Evolutionary conservation across 2,329 filamentous ascomycete species (phyloP).

Genomic region (Cladosporium sp.): DNA sequence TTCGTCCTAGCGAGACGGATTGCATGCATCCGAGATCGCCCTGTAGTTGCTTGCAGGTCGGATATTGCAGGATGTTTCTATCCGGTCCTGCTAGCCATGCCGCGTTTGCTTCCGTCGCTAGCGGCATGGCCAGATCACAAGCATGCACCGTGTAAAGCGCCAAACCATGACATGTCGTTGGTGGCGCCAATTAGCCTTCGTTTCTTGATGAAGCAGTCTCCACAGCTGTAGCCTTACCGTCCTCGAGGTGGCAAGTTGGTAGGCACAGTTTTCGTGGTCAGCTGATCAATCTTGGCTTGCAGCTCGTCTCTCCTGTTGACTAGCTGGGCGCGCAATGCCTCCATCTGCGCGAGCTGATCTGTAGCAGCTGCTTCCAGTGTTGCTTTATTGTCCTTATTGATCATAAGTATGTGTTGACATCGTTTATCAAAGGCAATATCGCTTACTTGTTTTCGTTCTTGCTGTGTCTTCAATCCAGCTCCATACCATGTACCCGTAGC

Average conservation of each 20-base stretch:
- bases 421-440: not conserved
- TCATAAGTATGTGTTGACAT: not conserved
- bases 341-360: slow-evolving; percentile 58
- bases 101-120: not conserved
- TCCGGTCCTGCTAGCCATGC: not conserved
- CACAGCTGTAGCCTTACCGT: slow-evolving; percentile 8
- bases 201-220: not conserved
- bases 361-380: slow-evolving; percentile 53
- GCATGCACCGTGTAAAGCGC: not conserved
- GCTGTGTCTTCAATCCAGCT: slow-evolving; percentile 58
- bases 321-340: slow-evolving; percentile 53
- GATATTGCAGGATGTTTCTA: not conserved
- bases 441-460: slow-evolving; percentile 55
- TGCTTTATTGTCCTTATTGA: slow-evolving; percentile 41
- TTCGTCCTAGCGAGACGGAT: not conserved
- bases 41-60: not conserved
- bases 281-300: slow-evolving; percentile 58
- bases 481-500: slow-evolving; percentile 62
- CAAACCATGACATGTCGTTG: not conserved
- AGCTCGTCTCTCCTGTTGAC: slow-evolving; percentile 55
- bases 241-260: slow-evolving; percentile 13
- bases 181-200: not conserved
- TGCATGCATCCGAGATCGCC: not conserved
- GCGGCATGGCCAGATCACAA: not conserved
- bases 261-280: slow-evolving; percentile 6